phyloP scores from a whole-genome alignment of 306 rosid species.

The Glycyrrhiza uralensis region DNA sequence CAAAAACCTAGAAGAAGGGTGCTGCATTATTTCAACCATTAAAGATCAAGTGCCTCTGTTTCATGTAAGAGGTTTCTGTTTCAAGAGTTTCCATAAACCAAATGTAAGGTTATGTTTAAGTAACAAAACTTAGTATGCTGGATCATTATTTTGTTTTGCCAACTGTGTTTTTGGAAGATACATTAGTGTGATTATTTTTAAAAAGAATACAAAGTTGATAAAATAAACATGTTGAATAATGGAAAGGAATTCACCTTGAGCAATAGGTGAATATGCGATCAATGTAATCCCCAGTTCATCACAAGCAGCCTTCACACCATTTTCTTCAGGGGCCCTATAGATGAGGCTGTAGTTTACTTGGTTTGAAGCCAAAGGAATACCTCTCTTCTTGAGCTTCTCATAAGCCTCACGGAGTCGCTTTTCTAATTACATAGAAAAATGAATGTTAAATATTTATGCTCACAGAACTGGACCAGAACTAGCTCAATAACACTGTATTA shows the following conservation, averaged over 20 bases:
- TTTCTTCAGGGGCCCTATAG: constrained; percentile 76
- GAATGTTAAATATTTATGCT: neutral
- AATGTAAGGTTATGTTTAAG: neutral
- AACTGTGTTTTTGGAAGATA: neutral
- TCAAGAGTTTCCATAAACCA: neutral
- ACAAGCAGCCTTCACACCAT: constrained; percentile 78
- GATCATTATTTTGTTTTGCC: neutral
- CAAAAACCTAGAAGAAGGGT: neutral
- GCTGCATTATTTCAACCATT: neutral
- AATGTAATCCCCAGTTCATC: constrained; percentile 90
- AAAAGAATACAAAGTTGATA: neutral
- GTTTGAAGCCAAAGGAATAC: constrained; percentile 88
- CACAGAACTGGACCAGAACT: neutral
- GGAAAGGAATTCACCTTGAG: constrained; percentile 63
- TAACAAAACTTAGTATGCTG: neutral
- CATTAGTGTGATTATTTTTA: too few relatives aligned
- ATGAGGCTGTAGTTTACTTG: constrained; percentile 97
- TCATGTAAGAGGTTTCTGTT: neutral
- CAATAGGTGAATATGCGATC: constrained; percentile 95
- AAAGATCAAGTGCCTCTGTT: neutral
- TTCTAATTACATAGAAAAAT: constrained; percentile 34
- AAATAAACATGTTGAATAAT: neutral
- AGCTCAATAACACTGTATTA: neutral
- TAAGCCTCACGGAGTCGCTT: constrained; percentile 72
- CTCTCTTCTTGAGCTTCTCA: constrained; percentile 68